A percentile compares a stretch with the other conserved stretches of the same genome.
Evolutionary conservation across 495 filamentous ascomycete species (phyloP).

Genomic region (Penicillium coprophilum): DNA sequence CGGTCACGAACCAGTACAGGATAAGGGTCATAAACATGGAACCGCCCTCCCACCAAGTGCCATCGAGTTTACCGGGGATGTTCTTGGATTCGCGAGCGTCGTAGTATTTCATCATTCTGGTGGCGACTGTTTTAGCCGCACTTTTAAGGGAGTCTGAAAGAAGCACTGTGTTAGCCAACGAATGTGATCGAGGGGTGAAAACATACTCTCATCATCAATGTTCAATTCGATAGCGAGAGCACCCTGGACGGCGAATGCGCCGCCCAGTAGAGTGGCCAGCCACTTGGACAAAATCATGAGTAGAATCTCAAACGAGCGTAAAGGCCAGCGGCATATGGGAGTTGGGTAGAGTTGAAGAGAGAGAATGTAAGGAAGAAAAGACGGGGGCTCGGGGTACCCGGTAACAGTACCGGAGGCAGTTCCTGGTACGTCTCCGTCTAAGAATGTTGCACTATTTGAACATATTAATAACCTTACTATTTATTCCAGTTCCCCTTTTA

Average conservation of each 20-base stretch:
- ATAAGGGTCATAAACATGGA: conserved; percentile 73
- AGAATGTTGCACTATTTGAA: conserved; percentile 7
- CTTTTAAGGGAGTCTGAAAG: conserved; percentile 56
- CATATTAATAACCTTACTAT: no score
- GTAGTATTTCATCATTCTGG: conserved; percentile 66
- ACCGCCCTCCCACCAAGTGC: conserved; percentile 75
- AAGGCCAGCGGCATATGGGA: conserved; percentile 14
- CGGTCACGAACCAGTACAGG: conserved; percentile 77
- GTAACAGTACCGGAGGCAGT: conserved; percentile 10
- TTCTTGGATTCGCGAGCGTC: conserved; percentile 59
- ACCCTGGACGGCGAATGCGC: conserved; percentile 29
- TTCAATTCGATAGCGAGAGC: conserved; percentile 35
- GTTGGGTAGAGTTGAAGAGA: not conserved
- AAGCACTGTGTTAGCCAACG: conserved; percentile 1
- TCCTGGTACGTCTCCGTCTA: conserved; percentile 7
- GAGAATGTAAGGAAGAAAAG: conserved; percentile 1
- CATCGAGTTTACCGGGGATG: conserved; percentile 63
- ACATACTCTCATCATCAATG: conserved; percentile 36
- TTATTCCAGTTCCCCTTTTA: not conserved
- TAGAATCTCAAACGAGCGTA: conserved; percentile 17
- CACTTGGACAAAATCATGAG: conserved; percentile 29
- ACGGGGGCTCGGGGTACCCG: conserved; percentile 9
- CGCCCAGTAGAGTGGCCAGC: conserved; percentile 28
- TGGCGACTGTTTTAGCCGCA: conserved; percentile 61
- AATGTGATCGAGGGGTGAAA: not conserved